phyloP scores from a whole-genome alignment of 257 asterid genomes.

The Scutellaria galericulata region DNA sequence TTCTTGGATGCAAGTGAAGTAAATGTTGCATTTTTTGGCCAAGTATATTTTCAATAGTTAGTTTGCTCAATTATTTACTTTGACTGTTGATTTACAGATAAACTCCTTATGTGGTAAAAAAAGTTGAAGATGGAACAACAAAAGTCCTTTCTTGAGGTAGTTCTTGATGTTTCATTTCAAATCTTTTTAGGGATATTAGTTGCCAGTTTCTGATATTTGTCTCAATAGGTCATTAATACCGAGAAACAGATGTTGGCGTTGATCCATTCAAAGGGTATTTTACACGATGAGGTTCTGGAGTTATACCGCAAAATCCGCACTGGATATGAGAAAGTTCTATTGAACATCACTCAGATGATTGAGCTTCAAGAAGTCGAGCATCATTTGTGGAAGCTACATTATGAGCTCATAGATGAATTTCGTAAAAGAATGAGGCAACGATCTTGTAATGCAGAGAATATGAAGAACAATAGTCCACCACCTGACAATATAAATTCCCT shows the following conservation, averaged over 20 bases:
- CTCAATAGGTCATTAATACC: constrained; percentile 50
- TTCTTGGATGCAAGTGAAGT: neutral
- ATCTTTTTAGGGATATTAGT: neutral
- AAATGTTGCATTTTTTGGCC: neutral
- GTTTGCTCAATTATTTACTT: constrained; percentile 3
- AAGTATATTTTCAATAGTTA: neutral
- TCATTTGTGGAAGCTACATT: constrained; percentile 86
- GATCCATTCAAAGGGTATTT: constrained; percentile 62
- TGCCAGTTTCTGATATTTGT: constrained; percentile 20
- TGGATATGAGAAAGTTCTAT: constrained; percentile 59
- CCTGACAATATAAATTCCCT: constrained; percentile 40
- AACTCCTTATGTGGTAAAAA: constrained; percentile 25
- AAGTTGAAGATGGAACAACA: constrained; percentile 47
- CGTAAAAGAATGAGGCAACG: constrained; percentile 61
- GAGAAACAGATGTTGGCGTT: constrained; percentile 69
- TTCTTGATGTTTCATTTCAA: constrained; percentile 31
- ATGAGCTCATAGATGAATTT: constrained; percentile 81
- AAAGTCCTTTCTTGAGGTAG: constrained; percentile 61
- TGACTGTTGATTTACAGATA: constrained; percentile 19
- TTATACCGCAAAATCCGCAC: constrained; percentile 61
- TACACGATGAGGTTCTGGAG: constrained; percentile 57
- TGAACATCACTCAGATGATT: constrained; percentile 48
- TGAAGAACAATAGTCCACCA: constrained; percentile 33
- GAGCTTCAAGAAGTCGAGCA: constrained; percentile 80
- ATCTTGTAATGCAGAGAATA: constrained; percentile 42